Evolutionary conservation across 371 early-diverging fungal genomes (phyloP).

Genomic region (Mucor indicus): DNA sequence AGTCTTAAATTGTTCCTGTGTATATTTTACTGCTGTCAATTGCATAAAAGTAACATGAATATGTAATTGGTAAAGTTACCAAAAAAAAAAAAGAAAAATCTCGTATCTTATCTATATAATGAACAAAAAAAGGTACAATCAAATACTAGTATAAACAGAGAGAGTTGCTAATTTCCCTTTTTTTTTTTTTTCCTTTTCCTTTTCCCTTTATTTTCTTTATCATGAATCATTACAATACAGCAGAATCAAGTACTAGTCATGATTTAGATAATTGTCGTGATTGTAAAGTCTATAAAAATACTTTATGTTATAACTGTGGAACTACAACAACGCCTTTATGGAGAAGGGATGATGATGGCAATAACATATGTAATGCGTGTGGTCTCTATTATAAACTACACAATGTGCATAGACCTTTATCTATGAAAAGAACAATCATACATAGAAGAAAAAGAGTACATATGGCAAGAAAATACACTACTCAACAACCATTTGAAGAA

Average conservation of each 20-base stretch:
- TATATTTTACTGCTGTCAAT: too few relatives aligned
- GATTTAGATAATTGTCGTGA: constrained; percentile 9
- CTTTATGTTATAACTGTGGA: constrained; percentile 60
- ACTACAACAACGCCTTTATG: constrained; percentile 74
- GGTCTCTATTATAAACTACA: constrained; percentile 73
- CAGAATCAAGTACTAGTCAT: too few relatives aligned
- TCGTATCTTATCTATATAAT: constrained; percentile 15
- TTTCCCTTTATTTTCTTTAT: neutral
- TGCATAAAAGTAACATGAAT: neutral
- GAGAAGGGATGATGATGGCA: constrained; percentile 61
- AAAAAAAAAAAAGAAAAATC: too few relatives aligned
- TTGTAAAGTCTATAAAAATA: constrained; percentile 6
- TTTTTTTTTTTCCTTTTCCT: neutral
- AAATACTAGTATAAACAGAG: neutral
- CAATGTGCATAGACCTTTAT: constrained; percentile 40
- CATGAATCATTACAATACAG: neutral
- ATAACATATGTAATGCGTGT: constrained; percentile 72
- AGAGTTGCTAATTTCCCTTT: neutral
- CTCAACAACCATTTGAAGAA: neutral
- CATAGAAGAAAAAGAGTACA: constrained; percentile 35
- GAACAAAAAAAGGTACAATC: constrained; percentile 2
- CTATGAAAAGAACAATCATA: constrained; percentile 41
- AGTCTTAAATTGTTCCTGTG: too few relatives aligned
- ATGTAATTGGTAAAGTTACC: too few relatives aligned
- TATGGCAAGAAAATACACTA: constrained; percentile 3